Conservation (phyloP, 768 basidiomycete species). For the Cubamyces lactineus region DNA sequence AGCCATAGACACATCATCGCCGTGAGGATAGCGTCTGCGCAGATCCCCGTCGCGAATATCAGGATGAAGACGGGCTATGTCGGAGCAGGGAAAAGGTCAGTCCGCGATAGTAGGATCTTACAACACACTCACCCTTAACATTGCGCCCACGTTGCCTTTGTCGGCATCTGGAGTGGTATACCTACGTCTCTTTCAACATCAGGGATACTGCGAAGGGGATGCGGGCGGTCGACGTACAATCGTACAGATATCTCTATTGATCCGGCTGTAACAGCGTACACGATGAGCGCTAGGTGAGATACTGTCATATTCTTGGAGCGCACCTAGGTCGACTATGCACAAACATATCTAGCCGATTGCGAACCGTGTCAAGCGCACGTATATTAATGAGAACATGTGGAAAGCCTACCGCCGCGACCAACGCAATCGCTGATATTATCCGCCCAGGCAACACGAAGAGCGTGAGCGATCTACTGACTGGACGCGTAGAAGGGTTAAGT, state of each 20-base stretch:
- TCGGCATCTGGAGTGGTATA: not conserved
- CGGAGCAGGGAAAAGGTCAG: not conserved
- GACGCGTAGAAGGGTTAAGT: not conserved
- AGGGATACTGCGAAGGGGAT: too few relatives aligned
- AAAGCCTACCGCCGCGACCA: not conserved
- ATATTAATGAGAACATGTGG: not conserved
- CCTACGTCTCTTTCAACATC: too few relatives aligned
- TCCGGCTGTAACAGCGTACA: not conserved
- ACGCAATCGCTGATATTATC: not conserved
- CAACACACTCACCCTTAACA: not conserved
- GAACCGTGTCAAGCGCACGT: too few relatives aligned
- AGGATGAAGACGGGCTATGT: conserved; percentile 1
- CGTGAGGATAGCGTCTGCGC: conserved; percentile 8
- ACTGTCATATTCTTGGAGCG: not conserved
- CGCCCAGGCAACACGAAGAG: not conserved
- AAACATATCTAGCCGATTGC: not conserved
- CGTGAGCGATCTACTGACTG: conserved; percentile 1
- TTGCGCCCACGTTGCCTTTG: not conserved
- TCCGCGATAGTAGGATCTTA: too few relatives aligned
- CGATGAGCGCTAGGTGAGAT: too few relatives aligned
- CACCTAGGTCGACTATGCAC: conserved; percentile 2
- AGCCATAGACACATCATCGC: conserved; percentile 6
- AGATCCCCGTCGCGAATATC: not conserved
- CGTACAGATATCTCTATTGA: not conserved
- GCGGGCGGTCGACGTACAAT: not conserved